phyloP scores from a whole-genome alignment of 441 rosid species.

The Mallotus repandus region DNA sequence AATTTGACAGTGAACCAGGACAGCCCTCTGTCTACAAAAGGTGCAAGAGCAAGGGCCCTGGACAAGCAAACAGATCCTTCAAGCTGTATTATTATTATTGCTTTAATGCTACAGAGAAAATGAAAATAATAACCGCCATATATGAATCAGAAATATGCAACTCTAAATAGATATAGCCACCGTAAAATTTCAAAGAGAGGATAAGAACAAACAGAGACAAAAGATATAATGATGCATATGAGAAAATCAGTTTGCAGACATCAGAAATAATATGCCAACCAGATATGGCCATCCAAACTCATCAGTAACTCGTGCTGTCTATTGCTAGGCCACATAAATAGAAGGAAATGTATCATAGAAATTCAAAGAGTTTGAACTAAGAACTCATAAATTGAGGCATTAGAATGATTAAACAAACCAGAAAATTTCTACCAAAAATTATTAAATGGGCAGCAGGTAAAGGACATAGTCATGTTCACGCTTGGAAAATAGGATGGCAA shows the following conservation, averaged over 20 bases:
- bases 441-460: not conserved
- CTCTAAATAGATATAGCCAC: not conserved
- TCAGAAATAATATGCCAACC: not conserved
- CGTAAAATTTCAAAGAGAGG: not conserved
- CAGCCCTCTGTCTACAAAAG: constrained; percentile 75
- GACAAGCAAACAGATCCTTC: constrained; percentile 16
- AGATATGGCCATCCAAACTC: not conserved
- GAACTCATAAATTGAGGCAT: not conserved
- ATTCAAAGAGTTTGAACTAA: not conserved
- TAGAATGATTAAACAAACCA: not conserved
- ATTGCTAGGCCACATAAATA: not conserved
- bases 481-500: constrained; percentile 1
- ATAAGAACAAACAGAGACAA: not conserved
- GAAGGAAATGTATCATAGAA: not conserved
- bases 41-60: constrained; percentile 95
- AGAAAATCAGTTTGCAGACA: constrained; percentile 5
- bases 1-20: constrained; percentile 73
- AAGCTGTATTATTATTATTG: not conserved
- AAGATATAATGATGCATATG: not conserved
- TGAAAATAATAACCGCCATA: not conserved
- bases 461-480: not conserved
- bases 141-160: not conserved
- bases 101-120: not conserved
- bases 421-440: no score
- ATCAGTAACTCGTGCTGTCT: not conserved